These are phyloP conservation scores for Lasiodiplodia citricola DNA, from an alignment of 2,329 filamentous ascomycete species.

Conservation along the genomic window DNA sequence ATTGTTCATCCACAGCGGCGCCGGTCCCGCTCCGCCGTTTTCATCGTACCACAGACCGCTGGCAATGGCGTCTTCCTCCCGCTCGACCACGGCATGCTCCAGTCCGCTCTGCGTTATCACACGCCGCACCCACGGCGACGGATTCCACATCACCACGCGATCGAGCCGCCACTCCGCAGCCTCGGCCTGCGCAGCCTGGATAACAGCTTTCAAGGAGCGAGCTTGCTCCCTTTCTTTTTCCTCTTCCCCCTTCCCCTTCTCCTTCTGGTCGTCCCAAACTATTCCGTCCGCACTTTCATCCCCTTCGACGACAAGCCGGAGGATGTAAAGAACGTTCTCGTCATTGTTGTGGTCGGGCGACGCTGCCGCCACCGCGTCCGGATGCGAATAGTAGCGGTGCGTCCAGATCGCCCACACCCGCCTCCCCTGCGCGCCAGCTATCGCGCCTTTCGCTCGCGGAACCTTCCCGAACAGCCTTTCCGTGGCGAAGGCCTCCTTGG, in stretches of 20 bases:
- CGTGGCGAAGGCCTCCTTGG: conserved; percentile 76
- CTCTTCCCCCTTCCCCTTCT: no score
- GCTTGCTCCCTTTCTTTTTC: conserved; percentile 29
- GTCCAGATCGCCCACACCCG: conserved; percentile 74
- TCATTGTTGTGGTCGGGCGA: conserved; percentile 38
- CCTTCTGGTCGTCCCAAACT: no score
- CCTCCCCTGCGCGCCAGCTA: conserved; percentile 56
- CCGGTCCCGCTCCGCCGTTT: conserved; percentile 22
- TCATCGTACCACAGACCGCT: conserved; percentile 70
- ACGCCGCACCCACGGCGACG: conserved; percentile 38
- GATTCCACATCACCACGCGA: conserved; percentile 81
- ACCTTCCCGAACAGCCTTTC: conserved; percentile 60
- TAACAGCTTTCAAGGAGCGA: conserved; percentile 54
- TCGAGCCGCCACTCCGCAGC: conserved; percentile 71
- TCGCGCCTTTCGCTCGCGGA: conserved; percentile 69
- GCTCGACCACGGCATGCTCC: conserved; percentile 43
- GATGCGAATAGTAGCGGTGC: conserved; percentile 44
- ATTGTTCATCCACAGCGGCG: conserved; percentile 38
- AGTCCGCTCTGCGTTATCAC: conserved; percentile 28
- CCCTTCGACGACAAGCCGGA: conserved; percentile 62
- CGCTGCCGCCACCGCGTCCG: conserved; percentile 51
- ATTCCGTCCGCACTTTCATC: no score
- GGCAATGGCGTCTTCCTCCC: conserved; percentile 68
- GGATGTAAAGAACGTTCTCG: conserved; percentile 67
- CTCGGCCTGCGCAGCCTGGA: conserved; percentile 69